A percentile compares a stretch with the other conserved stretches of the same genome.
Evolutionary conservation across 202 grass and related monocot species (phyloP).

Genomic region (Panicum virgatum): DNA sequence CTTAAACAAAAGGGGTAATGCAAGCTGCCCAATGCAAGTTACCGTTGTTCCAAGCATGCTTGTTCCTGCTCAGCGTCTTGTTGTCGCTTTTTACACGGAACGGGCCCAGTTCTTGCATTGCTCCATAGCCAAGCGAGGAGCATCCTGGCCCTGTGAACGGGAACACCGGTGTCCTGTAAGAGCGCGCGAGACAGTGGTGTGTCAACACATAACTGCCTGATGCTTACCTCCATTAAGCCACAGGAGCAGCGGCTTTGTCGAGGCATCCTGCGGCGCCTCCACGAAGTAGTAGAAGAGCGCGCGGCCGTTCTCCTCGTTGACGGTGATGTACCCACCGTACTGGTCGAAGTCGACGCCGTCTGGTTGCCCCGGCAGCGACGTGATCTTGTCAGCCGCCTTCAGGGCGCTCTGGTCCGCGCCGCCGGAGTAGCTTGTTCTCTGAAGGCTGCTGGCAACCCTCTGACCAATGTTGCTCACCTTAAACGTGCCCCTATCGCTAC

Average conservation of each 20-base stretch:
- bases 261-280: conserved; percentile 22
- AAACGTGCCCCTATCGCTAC: background rate
- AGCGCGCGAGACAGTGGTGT: background rate
- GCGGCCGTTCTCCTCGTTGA: conserved; percentile 45
- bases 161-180: background rate
- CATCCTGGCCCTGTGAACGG: conserved; percentile 51
- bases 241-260: conserved; percentile 53
- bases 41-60: conserved; percentile 60
- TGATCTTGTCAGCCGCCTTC: conserved; percentile 46
- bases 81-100: conserved; percentile 55
- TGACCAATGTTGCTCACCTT: background rate
- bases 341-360: conserved; percentile 39
- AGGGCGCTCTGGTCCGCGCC: conserved; percentile 4
- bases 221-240: conserved; percentile 69
- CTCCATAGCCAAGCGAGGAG: conserved; percentile 55
- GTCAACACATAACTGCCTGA: background rate
- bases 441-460: background rate
- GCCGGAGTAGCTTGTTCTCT: background rate
- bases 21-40: background rate
- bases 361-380: conserved; percentile 46
- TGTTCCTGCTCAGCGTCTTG: conserved; percentile 48
- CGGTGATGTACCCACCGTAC: conserved; percentile 57
- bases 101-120: conserved; percentile 47
- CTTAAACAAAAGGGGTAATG: background rate
- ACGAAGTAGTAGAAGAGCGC: conserved; percentile 71